Evolutionary conservation across 495 filamentous ascomycete species (phyloP), one percentile per base, ranked within the genome.

Genomic region (Hamigera avellanea): DNA sequence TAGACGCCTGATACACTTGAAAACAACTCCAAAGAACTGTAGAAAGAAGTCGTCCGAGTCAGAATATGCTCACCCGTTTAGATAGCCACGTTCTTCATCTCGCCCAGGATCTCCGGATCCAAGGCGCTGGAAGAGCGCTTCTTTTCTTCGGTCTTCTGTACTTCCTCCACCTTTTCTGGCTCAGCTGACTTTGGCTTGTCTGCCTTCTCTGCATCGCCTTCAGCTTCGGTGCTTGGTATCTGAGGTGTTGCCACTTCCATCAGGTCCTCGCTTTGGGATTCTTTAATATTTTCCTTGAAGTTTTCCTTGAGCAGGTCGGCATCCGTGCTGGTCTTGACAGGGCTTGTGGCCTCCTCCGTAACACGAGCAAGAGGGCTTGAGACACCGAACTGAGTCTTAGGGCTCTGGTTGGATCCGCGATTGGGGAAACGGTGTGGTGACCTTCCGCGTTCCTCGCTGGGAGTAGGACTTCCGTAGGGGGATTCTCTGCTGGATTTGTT

Each of bases 41-140:
- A 38, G 23, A 38, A 31, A 38, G 8, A 38, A 36, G 26, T 23
- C 13, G 35, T 29, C 36, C 15, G 28, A 30, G 19, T 10, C 26
- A 38, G 26, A 14, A 10, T 14, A 36, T n/a, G 32, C 6, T 8
- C 14, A n/a, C 32, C 6, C 32, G 32, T 43, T 50, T 62, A 73
- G 41, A 73, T 72, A 26, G 67, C 64, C 41, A 73, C 68, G 46
- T 66, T 73, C 52, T 73, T 73, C 69, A 73, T 71, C 36, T 70
- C 69, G 35, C 67, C 65, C 12, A 68, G 50, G 39, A 65, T 58
- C 43, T 65, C 62, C 9, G 53, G 50, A 33, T 66, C 61, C 37
- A 60, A 46, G 19, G 37, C 43, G 36, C 42, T 40, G 21, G 56
- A 48, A 15, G 59, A 38, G 26, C 45, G 52, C 18, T 46, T 41